Base-by-base conservation (phyloP, 2,329 filamentous ascomycete species). In the Penicillium palitans region DNA sequence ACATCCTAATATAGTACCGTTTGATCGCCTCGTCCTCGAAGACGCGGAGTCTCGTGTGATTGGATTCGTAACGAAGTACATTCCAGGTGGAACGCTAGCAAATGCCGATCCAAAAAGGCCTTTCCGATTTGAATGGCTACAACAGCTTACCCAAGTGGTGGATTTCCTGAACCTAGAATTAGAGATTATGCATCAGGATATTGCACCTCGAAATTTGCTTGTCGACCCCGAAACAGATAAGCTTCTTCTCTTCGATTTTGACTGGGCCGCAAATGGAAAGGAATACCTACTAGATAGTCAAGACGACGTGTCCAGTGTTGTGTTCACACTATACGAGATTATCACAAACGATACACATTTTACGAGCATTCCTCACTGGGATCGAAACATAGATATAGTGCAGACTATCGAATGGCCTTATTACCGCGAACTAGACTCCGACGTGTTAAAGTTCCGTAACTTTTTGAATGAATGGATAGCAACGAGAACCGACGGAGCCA, bases 181-280 rank as follows among this genome's bases (percentile, higher is more conserved):
- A n/a, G 68, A 69, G 12, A 68, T 74, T 44, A 71, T 69, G 51
- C 63, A 74, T 64, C 67, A 74, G 63, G 68, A 73, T 44, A 68
- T 73, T 58, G 64, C 65, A 50, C 69, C 68, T 5, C 65, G 64
- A 21, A 73, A 72, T 61, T 61, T 73, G 9, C 61, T 72, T 46
- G 55, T 72, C 56, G 66, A 72, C 57, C 55, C 65, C 24, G 29
- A 60, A 31, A 65, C 62, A 47, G 17, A 63, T 0, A 63, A 63
- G 17, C 61, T 71, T 19, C 50, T 67, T 57, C 66, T 68, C 17
- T 70, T 70, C 31, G 64, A 70, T 48, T 69, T 70, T 46, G 53
- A 70, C 54, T 58, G 58, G 50, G 65, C 62, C 33, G 62, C 64
- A 47, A 46, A 37, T 35, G 63, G 63, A 41, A 51, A 66, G 27